phyloP scores from a whole-genome alignment of 805 yeast genomes.

The Candida xiaguanensis region DNA sequence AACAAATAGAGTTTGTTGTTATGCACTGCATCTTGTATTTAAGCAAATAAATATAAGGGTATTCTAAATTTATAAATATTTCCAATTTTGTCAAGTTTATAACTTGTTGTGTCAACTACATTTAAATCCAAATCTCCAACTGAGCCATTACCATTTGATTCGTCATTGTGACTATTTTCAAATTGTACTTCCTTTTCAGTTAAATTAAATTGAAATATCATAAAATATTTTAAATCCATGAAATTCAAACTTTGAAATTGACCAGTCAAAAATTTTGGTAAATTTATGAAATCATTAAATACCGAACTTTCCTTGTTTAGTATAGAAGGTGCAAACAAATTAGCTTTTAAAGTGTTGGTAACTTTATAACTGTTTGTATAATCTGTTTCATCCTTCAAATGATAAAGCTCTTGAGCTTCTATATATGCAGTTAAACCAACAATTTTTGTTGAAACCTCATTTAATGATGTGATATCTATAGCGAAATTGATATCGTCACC shows the following conservation, averaged over 20 bases:
- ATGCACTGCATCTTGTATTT: background rate
- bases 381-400: slow-evolving; percentile 14
- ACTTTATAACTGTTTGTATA: slow-evolving; percentile 29
- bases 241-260: slow-evolving; percentile 36
- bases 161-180: background rate
- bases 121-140: background rate
- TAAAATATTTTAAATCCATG: slow-evolving; percentile 32
- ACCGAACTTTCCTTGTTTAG: slow-evolving; percentile 10
- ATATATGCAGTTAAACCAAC: slow-evolving; percentile 31
- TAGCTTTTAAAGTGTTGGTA: slow-evolving; percentile 29
- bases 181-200: slow-evolving; percentile 17
- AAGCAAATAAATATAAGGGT: slow-evolving; percentile 21
- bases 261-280: slow-evolving; percentile 28
- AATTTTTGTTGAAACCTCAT: slow-evolving; percentile 18
- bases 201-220: slow-evolving; percentile 36
- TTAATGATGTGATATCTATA: slow-evolving; percentile 22
- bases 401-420: slow-evolving; percentile 40
- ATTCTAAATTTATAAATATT: slow-evolving; percentile 26
- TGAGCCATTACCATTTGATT: background rate
- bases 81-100: slow-evolving; percentile 23
- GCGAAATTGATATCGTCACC: slow-evolving; percentile 37
- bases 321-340: slow-evolving; percentile 27
- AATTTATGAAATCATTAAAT: slow-evolving; percentile 24
- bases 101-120: slow-evolving; percentile 7
- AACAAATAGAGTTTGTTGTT: background rate